phyloP scores from a whole-genome alignment of 192 early-diverging fungal species.

The Podila clonocystis region DNA sequence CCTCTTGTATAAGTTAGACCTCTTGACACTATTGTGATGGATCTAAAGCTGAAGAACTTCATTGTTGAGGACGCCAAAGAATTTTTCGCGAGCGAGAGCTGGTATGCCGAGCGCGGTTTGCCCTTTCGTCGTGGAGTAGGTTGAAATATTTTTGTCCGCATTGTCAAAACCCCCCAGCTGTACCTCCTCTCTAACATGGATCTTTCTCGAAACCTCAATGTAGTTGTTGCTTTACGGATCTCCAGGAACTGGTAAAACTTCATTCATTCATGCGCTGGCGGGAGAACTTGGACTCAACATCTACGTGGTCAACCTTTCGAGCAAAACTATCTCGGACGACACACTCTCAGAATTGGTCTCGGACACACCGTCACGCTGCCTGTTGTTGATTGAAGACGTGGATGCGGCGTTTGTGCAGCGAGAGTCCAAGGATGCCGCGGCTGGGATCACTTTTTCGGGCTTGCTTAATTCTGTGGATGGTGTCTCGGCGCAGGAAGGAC shows the following conservation, averaged over 20 bases:
- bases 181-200: background rate
- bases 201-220: background rate
- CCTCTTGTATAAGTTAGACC: slow-evolving; percentile 35
- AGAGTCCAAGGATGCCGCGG: slow-evolving; percentile 43
- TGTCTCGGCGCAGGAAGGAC: slow-evolving; percentile 73
- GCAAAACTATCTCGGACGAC: slow-evolving; percentile 72
- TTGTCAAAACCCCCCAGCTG: background rate
- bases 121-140: slow-evolving; percentile 71
- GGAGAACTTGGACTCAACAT: slow-evolving; percentile 79
- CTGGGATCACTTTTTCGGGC: slow-evolving; percentile 64
- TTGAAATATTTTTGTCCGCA: background rate
- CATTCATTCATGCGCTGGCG: slow-evolving; percentile 74
- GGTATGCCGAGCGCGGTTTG: slow-evolving; percentile 67
- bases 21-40: slow-evolving; percentile 64
- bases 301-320: slow-evolving; percentile 74
- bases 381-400: slow-evolving; percentile 78
- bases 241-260: slow-evolving; percentile 82
- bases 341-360: slow-evolving; percentile 58
- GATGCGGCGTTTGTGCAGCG: slow-evolving; percentile 77
- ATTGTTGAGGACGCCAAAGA: slow-evolving; percentile 59
- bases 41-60: slow-evolving; percentile 53
- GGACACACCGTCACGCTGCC: slow-evolving; percentile 64
- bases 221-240: slow-evolving; percentile 71
- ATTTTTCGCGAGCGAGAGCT: slow-evolving; percentile 65
- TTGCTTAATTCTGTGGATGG: slow-evolving; percentile 83